Percentiles rank a stretch among this genome's conserved stretches.
These are phyloP conservation scores for Aspergillus asperescens DNA, from an alignment of 495 filamentous ascomycete species.

Conservation along the genomic window DNA sequence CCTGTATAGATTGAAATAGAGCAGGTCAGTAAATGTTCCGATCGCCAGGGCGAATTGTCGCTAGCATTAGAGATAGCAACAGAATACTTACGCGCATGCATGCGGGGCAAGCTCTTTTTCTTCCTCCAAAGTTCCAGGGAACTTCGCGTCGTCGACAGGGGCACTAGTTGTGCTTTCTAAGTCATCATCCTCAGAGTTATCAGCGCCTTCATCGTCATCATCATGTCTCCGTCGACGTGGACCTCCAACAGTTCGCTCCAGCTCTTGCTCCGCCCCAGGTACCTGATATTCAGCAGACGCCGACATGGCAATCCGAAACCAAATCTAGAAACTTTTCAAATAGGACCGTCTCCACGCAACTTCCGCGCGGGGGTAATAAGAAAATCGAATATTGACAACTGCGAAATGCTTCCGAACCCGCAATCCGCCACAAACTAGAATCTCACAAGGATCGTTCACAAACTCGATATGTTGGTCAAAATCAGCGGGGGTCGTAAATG, in stretches of 20 bases:
- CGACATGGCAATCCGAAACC: slow-evolving; percentile 52
- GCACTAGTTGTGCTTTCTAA: slow-evolving; percentile 86
- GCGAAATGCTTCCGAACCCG: not conserved
- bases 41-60: not conserved
- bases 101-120: slow-evolving; percentile 91
- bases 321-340: not conserved
- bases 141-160: slow-evolving; percentile 64
- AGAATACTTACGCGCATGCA: slow-evolving; percentile 81
- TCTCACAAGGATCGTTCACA: slow-evolving; percentile 5
- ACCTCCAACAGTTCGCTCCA: slow-evolving; percentile 64
- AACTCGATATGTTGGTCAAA: not conserved
- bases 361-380: not conserved
- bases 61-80: not conserved
- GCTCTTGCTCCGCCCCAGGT: slow-evolving; percentile 49
- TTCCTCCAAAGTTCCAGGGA: slow-evolving; percentile 62
- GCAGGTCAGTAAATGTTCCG: slow-evolving; percentile 12
- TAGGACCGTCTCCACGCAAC: not conserved
- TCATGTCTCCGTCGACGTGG: slow-evolving; percentile 69
- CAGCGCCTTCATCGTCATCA: slow-evolving; percentile 81
- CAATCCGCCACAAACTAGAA: slow-evolving; percentile 12
- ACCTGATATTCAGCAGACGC: slow-evolving; percentile 64
- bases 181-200: slow-evolving; percentile 78
- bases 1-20: slow-evolving; percentile 37
- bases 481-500: slow-evolving; percentile 18
- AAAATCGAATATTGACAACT: slow-evolving; percentile 1